Base-by-base conservation (phyloP, 306 rosid genomes). In the Cucurbita argyrosperma region DNA sequence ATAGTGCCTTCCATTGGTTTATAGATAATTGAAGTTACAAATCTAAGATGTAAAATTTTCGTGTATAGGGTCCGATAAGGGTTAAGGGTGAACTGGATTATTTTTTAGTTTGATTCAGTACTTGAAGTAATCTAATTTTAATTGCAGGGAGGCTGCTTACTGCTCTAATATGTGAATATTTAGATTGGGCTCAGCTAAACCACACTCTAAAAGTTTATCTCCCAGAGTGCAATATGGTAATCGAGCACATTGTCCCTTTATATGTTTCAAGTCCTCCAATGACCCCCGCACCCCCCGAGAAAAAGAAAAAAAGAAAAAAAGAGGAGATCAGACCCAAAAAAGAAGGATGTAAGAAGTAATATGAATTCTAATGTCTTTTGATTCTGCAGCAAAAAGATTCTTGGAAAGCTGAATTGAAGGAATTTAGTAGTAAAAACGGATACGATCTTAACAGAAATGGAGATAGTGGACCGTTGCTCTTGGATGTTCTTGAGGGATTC, bases 401-500 rank as follows among this genome's bases (percentile, higher is more conserved):
- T 61, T 95, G 99, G 99, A 95, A 95, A 86, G 68, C 89, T 60
- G 99, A 95, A 81, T 76, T 95, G 80, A 91, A 91, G 81, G 97
- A 95, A 71, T 95, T 91, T 77, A 88, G 99, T 84, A 78, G 77
- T 82, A 95, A 90, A 84, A 95, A 95, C 76, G 99, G 97, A 65
- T 91, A 91, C 62, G 99, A 95, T 82, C 95, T 91, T 49, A 91
- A 91, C 81, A 80, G 99, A 81, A 95, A 91, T 46, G 96, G 88
- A 76, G 99, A 95, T 67, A 90, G 96, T 56, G 85, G 87, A 83
- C 99, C 99, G 61, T 78, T 95, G 59, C 99, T 95, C 51, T 82
- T 95, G 93, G 96, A 95, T 23, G 99, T 95, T 76, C 99, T 95
- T 42, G 96, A 95, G 84, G 99, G 99, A 79, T 95, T 95, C 84